Evolutionary conservation across 306 rosid species (phyloP), one percentile per base, ranked within the genome.

Genomic region (Prunus padus): DNA sequence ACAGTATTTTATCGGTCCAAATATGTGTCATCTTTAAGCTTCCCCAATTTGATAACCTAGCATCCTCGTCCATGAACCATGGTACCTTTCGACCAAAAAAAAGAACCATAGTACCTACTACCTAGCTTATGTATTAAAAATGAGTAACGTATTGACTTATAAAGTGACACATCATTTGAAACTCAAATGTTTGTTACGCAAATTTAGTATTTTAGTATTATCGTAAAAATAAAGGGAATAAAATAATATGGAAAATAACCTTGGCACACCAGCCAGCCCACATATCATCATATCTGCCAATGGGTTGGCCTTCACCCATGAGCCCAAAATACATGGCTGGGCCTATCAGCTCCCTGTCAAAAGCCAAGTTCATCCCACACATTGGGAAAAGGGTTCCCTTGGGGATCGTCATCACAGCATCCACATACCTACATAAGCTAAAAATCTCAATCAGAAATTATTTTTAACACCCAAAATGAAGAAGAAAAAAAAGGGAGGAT

Each of bases 301-400:
- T 77, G 14, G 88, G 86, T 54, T 72, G 87, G 20, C 90, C 88
- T 71, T 84, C 83, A 7, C 88, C 88, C 88, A 82, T 84, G 68
- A 87, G 88, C 33, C 86, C 86, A 75, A 84, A 84, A 45, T 80
- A 87, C 90, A 87, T 74, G 23, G 86, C 83, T n/a, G 85, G 86
- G 33, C 90, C 88, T 7, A 84, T 82, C 23, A 84, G 65, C 60
- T 84, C 86, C 6, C 85, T 82, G 60, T 87, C 9, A 42, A 84
- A 87, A 19, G 76, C 87, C 59, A 82, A 83, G 80, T 87, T 87
- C 88, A 84, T 84, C 76, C 88, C 88, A 79, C 85, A 84, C 86
- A 82, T 77, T 31, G 88, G 85, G 72, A 84, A 87, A 72, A 82
- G 73, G 67, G 85, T 79, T 49, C 88, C 82, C 65, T 80, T 84